A percentile compares a stretch with the other conserved stretches of the same genome.
Conservation (phyloP, 1,284 basidiomycete species). For the Meira nashicola region DNA sequence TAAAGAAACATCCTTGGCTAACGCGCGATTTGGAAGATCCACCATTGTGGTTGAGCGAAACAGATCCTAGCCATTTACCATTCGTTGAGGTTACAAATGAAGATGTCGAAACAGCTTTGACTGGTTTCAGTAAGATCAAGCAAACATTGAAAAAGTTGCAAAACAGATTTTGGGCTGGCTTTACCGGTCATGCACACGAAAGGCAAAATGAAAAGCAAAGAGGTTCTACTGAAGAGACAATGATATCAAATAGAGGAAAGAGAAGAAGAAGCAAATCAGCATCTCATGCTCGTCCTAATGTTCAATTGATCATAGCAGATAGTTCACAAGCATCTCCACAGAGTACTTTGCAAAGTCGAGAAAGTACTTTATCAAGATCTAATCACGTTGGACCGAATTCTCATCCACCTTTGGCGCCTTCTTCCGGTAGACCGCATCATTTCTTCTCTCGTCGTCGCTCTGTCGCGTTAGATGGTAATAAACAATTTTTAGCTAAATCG, state of each 20-base stretch:
- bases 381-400: no score
- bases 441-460: background rate
- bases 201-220: background rate
- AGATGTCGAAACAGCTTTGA: slow-evolving; percentile 69
- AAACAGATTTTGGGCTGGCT: slow-evolving; percentile 31
- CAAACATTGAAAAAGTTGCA: slow-evolving; percentile 41
- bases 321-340: background rate
- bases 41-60: slow-evolving; percentile 72
- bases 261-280: slow-evolving; percentile 10
- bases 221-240: background rate
- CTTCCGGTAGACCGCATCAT: background rate
- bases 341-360: no score
- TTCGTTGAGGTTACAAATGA: slow-evolving; percentile 69
- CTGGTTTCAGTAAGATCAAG: slow-evolving; percentile 45
- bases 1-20: slow-evolving; percentile 80
- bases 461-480: background rate
- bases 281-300: slow-evolving; percentile 9
- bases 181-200: slow-evolving; percentile 14
- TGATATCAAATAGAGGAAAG: no score
- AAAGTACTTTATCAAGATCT: no score
- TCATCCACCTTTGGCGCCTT: no score
- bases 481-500: no score
- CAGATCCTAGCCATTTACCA: slow-evolving; percentile 63
- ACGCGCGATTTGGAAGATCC: slow-evolving; percentile 68
- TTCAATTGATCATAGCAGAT: background rate